These are phyloP conservation scores for Paecilomyces sp. DNA, from an alignment of 2,329 filamentous ascomycete species.

Conservation along the genomic window DNA sequence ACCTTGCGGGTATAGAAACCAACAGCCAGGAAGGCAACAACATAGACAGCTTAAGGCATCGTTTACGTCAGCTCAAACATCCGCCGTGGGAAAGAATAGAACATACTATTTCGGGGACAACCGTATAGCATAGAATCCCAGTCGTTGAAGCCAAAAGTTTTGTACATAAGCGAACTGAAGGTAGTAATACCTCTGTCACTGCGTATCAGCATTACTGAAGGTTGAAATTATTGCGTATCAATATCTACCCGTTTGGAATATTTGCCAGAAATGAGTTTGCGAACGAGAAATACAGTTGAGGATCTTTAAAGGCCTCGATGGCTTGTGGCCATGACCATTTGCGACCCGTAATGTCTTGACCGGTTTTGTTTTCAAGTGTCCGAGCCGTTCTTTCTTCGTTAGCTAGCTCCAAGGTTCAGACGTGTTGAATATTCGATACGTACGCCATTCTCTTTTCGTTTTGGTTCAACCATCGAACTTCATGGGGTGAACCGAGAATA, in stretches of 20 bases:
- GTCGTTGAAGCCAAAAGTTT: constrained; percentile 16
- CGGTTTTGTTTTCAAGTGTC: not conserved
- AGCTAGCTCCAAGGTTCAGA: not conserved
- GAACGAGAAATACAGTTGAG: not conserved
- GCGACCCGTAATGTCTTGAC: not conserved
- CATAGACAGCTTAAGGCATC: not conserved
- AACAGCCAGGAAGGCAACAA: not conserved
- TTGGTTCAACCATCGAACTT: not conserved
- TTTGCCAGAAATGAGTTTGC: not conserved
- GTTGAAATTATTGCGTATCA: not conserved
- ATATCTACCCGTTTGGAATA: not conserved
- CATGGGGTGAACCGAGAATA: not conserved
- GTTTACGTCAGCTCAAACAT: not conserved
- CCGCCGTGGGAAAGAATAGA: constrained; percentile 3
- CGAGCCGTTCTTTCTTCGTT: not conserved
- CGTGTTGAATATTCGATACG: not conserved
- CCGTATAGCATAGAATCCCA: constrained; percentile 27
- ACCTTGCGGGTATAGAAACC: not conserved
- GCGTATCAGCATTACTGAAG: not conserved
- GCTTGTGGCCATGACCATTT: not conserved
- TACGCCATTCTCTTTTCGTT: not conserved
- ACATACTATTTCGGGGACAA: constrained; percentile 24
- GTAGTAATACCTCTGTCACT: constrained; percentile 5
- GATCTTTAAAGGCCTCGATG: not conserved
- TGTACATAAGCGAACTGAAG: constrained; percentile 11